Conservation (phyloP, 331 rosid species). For the Phaseolus coccineus region DNA sequence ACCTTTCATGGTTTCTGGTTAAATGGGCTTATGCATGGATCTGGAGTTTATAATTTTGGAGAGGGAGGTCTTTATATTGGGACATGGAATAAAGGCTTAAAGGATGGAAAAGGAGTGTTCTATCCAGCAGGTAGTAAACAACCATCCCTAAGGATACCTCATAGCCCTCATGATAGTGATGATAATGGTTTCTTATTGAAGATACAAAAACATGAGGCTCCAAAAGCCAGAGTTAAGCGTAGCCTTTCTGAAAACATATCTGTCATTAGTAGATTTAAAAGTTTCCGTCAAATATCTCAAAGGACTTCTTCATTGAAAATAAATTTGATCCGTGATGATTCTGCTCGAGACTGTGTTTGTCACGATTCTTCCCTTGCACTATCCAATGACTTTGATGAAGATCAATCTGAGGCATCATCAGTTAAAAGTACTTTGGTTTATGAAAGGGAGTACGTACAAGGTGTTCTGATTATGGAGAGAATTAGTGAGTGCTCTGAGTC, state of each 20-base stretch:
- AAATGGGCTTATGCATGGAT: slow-evolving; percentile 77
- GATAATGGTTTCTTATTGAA: slow-evolving; percentile 50
- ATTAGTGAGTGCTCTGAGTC: slow-evolving; percentile 49
- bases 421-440: slow-evolving; percentile 52
- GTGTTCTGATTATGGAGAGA: slow-evolving; percentile 79
- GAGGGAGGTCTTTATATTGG: slow-evolving; percentile 81
- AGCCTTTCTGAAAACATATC: slow-evolving; percentile 63
- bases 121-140: slow-evolving; percentile 71
- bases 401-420: slow-evolving; percentile 48
- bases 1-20: slow-evolving; percentile 75
- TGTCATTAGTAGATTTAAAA: slow-evolving; percentile 51
- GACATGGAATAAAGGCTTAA: slow-evolving; percentile 73
- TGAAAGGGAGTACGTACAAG: slow-evolving; percentile 88
- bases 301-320: slow-evolving; percentile 52
- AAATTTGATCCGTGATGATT: slow-evolving; percentile 44
- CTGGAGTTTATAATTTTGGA: slow-evolving; percentile 74
- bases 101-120: slow-evolving; percentile 86
- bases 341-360: slow-evolving; percentile 38
- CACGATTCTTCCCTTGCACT: slow-evolving; percentile 46
- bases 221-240: slow-evolving; percentile 58
- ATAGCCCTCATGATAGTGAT: slow-evolving; percentile 46
- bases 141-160: slow-evolving; percentile 60
- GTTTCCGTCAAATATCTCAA: slow-evolving; percentile 54
- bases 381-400: slow-evolving; percentile 49
- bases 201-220: slow-evolving; percentile 43